Base-by-base conservation (phyloP, 1,284 basidiomycete genomes). In the Lentinula novae-zelandiae region DNA sequence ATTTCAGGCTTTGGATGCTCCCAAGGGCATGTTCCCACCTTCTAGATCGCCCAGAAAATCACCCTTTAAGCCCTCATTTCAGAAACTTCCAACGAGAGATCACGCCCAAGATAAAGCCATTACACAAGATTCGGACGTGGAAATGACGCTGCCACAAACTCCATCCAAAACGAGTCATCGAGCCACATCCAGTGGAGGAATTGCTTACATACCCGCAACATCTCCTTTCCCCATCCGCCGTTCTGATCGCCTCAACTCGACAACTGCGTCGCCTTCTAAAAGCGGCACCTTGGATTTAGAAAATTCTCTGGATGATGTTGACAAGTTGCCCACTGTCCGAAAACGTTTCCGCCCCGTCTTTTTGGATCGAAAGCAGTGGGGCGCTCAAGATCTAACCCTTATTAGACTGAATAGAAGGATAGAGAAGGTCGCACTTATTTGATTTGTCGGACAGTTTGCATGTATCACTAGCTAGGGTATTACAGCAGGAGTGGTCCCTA, bases 341-440 rank as follows among this genome's bases (percentile, higher is more conserved):
- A 55, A 38, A 46, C 61, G 61, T 22, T 62, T 58, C 51, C 61
- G 61, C 34, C 61, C 61, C 5, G 61, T 60, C 7, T 62, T 62
- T 33, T 31, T 56, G 15, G 61, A 58, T 51, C 58, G 39, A 38
- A 38, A 60, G 27, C 61, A 62, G 20, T 62, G 61, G 61, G 20
- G 15, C 36, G 39, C 42, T 27, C 50, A 15, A 38, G 57, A 62
- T 58, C 53, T 48, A n/a, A 10, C 40, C 20, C 33, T 57, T 2
- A 46, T 42, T 12, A 48, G 20, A 17, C 8, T 51, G 8, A 31
- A 31, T 7, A 62, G 51, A 22, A 33, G 34, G 6, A 52, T 53
- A 10, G 51, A 57, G 33, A 50, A 59, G 52, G 15, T 31, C 3
- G n/a, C 31, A 52, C 27, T 15, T 9, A 5, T 40, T 12, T 54